Evolutionary conservation across 140 eudicot genomes (phyloP), one percentile per base, ranked within the genome.

Genomic region (Oenanthe javanica): DNA sequence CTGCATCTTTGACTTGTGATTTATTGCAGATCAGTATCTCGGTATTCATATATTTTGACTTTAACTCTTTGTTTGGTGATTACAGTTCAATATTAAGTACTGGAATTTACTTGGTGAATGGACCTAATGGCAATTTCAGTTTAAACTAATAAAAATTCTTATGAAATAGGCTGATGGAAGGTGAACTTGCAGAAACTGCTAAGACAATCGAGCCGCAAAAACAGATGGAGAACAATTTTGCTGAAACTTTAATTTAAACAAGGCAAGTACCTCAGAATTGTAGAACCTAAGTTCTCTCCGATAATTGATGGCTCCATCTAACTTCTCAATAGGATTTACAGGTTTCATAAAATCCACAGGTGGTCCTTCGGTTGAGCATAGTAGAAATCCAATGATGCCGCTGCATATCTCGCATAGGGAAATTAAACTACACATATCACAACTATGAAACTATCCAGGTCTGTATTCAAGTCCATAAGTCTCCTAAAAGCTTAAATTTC

Each of bases 361-460:
- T 5, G 89, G 95, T 21, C 96, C 98, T 71, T 85, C 96, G 13
- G 95, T 94, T 79, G 96, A 87, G 86, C 98, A 90, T 81, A 92
- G 51, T 49, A 94, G 79, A 84, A 92, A 94, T 81, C 98, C 97
- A 80, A 94, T 94, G 31, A 82, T 90, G 64, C 97, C 97, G 80
- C 98, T 94, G 89, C 82, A 83, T 42, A 84, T 10, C 57, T 0
- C 18, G 21, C 12, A 40, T 13, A 73, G 15, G 42, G 52, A 8
- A n/a, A 21, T 12, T 23, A 45, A 45, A 45, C 75, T 2, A 38
- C 10, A 38, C n/a, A 31, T 36, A 71, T 71, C 75, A 71, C 23
- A 31, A 31, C 23, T 16, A 12, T 12, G 1, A 15, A 36, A 38
- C 45, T 25, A 67, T 25, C 71, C 31, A 59, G 31, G 27, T 27